These are phyloP conservation scores for Infundibulicybe gibba DNA, from an alignment of 768 basidiomycete species.

Conservation along the genomic window DNA sequence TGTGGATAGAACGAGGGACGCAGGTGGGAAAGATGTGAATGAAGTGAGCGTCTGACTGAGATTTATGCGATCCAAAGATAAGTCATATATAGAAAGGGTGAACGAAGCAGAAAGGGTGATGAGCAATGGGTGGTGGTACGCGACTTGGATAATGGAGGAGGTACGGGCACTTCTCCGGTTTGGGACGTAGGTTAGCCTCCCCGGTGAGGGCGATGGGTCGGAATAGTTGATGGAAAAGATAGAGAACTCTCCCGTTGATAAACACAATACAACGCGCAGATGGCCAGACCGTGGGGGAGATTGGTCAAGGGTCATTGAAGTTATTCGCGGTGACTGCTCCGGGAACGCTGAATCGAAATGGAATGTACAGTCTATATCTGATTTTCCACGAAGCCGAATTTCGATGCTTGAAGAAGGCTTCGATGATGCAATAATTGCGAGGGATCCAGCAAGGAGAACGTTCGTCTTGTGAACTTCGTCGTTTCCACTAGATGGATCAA, in stretches of 20 bases:
- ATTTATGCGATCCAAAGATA: constrained; percentile 46
- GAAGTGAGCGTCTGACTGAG: constrained; percentile 70
- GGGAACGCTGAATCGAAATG: constrained; percentile 35
- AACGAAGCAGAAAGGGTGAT: constrained; percentile 68
- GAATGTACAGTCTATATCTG: constrained; percentile 32
- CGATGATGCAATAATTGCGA: constrained; percentile 58
- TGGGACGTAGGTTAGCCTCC: constrained; percentile 48
- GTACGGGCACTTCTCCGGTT: constrained; percentile 31
- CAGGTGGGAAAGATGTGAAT: constrained; percentile 77
- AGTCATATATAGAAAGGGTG: constrained; percentile 67
- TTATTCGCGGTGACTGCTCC: constrained; percentile 38
- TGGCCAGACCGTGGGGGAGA: constrained; percentile 46
- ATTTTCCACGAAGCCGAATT: constrained; percentile 33
- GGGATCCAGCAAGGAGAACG: constrained; percentile 55
- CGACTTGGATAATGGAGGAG: constrained; percentile 56
- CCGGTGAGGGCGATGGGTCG: constrained; percentile 34
- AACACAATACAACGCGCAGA: constrained; percentile 52
- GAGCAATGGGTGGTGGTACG: constrained; percentile 76
- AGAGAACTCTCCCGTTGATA: constrained; percentile 67
- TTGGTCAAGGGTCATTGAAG: constrained; percentile 72
- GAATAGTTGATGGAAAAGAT: constrained; percentile 53
- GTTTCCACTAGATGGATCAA: not conserved
- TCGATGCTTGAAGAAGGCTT: constrained; percentile 26
- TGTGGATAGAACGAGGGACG: constrained; percentile 73
- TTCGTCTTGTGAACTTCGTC: constrained; percentile 24